Base-by-base conservation (phyloP, 2,329 filamentous ascomycete species). In the Emergomyces pasteurianus region DNA sequence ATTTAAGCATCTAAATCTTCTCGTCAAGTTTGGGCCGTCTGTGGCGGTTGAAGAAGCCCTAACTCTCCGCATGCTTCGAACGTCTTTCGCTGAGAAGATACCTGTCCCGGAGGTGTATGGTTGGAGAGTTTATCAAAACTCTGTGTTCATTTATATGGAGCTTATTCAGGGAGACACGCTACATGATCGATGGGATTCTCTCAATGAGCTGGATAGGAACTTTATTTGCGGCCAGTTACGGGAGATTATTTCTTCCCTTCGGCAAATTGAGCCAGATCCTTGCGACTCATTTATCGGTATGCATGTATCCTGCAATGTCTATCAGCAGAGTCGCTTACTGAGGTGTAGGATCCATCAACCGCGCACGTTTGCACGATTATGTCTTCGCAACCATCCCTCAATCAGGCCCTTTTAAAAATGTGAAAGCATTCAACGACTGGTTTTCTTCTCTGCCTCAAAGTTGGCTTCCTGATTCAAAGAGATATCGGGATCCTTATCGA, bases 41-140 rank as follows among this genome's bases (percentile, higher is more conserved):
- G 65, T 69, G 31, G 63, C 49, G 7, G 52, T 64, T 55, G 58
- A 58, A 42, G 68, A 71, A 63, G 70, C 66, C 9, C 61, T 65
- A 59, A 66, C 64, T 58, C 65, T 68, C n/a, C 66, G 67, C 60
- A 64, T 65, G 58, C 49, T 71, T 38, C 62, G 62, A 58, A 55
- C 50, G 58, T 50, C 56, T 12, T 66, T 69, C 54, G 8, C 58
- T 16, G 61, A 62, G 43, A 55, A 64, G 8, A 64, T 74, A 40
- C 72, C 72, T 49, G 73, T 73, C 36, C 73, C 74, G 3, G 71
- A 76, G 60, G 61, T 74, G 31, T 75, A 71, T 66, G 72, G 73
- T 21, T 76, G 72, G 71, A 65, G 62, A 26, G 61, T 67, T 21
- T 62, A 69, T 38, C 63, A 66, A 0, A 59, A 60, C 28, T 61